phyloP scores from a whole-genome alignment of 2,329 filamentous ascomycete genomes.

The Thielaviopsis musarum region DNA sequence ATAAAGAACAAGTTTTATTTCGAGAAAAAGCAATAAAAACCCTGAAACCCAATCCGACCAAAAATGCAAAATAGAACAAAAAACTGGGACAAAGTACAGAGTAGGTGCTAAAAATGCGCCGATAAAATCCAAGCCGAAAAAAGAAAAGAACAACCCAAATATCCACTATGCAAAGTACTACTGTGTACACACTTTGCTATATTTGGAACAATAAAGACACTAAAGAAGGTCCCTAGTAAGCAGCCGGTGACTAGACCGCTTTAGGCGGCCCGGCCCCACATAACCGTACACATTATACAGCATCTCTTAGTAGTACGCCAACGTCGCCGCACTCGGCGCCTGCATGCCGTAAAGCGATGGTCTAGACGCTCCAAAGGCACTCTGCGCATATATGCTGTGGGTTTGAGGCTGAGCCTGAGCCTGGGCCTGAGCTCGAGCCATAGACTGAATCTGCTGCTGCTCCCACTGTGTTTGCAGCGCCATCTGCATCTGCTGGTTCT shows the following conservation, averaged over 20 bases:
- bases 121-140: too few species aligned
- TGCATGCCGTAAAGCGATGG: background rate
- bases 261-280: background rate
- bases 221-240: too few species aligned
- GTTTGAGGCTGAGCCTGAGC: conserved; percentile 16
- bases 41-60: background rate
- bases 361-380: background rate
- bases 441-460: conserved; percentile 14
- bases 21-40: background rate
- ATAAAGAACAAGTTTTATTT: too few species aligned
- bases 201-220: too few species aligned
- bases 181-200: too few species aligned
- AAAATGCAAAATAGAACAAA: background rate
- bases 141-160: too few species aligned
- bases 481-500: conserved; percentile 20
- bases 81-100: too few species aligned
- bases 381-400: background rate
- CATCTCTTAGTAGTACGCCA: background rate
- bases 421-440: background rate
- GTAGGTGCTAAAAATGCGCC: too few species aligned
- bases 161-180: too few species aligned
- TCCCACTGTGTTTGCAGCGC: conserved; percentile 20
- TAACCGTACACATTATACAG: background rate
- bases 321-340: background rate
- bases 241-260: background rate